Percentiles rank a stretch among this genome's conserved stretches.
Conservation (phyloP, 192 early-diverging fungal species). For the Fimicolochytrium jonesii region DNA sequence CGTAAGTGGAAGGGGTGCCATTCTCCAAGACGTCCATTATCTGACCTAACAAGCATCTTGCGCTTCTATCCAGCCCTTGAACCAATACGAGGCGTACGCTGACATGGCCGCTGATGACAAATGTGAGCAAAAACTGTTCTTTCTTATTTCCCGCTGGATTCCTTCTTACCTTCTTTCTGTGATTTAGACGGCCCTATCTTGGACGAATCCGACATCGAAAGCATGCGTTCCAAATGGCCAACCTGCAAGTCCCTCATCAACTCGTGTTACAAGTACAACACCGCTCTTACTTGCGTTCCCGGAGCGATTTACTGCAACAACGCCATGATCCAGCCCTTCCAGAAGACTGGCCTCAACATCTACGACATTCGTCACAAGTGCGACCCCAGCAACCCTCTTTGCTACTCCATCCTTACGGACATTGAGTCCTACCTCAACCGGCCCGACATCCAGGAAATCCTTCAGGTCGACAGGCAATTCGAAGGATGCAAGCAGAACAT, state of each 20-base stretch:
- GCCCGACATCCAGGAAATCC: constrained; percentile 61
- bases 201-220: constrained; percentile 62
- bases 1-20: too few species aligned
- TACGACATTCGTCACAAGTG: constrained; percentile 93
- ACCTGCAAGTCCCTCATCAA: constrained; percentile 72
- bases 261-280: constrained; percentile 81
- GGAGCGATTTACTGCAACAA: constrained; percentile 82
- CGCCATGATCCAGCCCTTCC: constrained; percentile 72
- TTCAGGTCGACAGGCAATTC: constrained; percentile 75
- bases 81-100: constrained; percentile 86
- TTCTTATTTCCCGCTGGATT: too few species aligned
- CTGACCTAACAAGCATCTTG: too few species aligned
- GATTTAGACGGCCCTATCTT: constrained; percentile 74
- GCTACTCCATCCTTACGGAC: constrained; percentile 71
- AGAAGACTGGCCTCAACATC: constrained; percentile 78
- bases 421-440: constrained; percentile 79
- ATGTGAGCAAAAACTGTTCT: constrained; percentile 5
- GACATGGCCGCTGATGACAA: constrained; percentile 36
- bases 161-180: too few species aligned
- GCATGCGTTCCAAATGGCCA: constrained; percentile 70
- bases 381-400: constrained; percentile 71
- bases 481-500: constrained; percentile 82
- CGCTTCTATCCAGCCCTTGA: constrained; percentile 58
- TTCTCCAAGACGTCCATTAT: too few species aligned
- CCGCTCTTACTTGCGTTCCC: constrained; percentile 75